Evolutionary conservation across 495 filamentous ascomycete species (phyloP), one percentile per base, ranked within the genome.

Genomic region (Oleoguttula mirabilis): DNA sequence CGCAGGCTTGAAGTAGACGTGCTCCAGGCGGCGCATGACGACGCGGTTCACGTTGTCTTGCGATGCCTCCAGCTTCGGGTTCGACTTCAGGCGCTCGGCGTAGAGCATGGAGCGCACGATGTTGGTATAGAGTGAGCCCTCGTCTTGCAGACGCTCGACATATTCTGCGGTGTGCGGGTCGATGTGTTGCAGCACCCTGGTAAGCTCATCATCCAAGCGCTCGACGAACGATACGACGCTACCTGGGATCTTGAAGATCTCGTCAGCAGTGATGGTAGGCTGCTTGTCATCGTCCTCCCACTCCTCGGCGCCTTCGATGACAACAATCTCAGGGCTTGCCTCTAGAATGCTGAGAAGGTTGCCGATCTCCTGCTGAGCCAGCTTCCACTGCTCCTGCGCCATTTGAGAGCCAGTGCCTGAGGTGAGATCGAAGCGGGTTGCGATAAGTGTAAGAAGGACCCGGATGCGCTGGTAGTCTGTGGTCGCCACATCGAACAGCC

Each of bases 91-190:
- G 21, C 67, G 72, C 66, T 99, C 92, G 25, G 83, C 73, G 61
- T 99, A 99, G 32, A 94, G 68, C 52, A 88, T 72, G 21, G 78
- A 73, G 24, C 85, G 82, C 56, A 94, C 76, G 56, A 95, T 82
- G 62, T 82, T 79, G 61, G 80, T 85, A 68, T 99, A 96, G 12
- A 99, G 68, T n/a, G 79, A 71, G 43, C 80, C 79, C 66, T 96
- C 90, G 56, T 95, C 88, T 23, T 79, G 82, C 36, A 99, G 63
- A 31, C 92, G 75, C 50, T 96, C 90, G 48, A 99, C 94, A 58
- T 99, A 99, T 63, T 99, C 90, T 24, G 88, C 87, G 34, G 90
- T 99, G 64, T 99, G 90, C 42, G 90, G 90, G 59, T 99, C 90
- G 57, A 96, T 95, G 59, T 82, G 81, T 64, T 96, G 90, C 39